phyloP scores from a whole-genome alignment of 768 basidiomycete species.

The Lactarius psammicola region DNA sequence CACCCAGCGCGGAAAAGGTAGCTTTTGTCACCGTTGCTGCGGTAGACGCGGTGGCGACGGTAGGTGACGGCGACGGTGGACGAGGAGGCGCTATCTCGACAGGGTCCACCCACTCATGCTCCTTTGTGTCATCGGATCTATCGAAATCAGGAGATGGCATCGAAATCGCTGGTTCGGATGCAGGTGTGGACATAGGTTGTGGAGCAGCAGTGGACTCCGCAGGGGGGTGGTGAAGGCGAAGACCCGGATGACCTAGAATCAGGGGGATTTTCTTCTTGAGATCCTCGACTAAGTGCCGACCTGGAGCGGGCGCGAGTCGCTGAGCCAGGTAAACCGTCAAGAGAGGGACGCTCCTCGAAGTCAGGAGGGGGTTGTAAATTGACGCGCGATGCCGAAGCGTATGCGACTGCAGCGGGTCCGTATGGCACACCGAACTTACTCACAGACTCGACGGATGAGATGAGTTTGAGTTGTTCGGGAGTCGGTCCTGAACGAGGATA shows the following conservation, averaged over 20 bases:
- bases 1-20: background rate
- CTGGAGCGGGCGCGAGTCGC: slow-evolving; percentile 1
- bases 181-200: background rate
- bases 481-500: slow-evolving; percentile 65
- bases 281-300: slow-evolving; percentile 15
- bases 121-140: slow-evolving; percentile 1
- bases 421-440: slow-evolving; percentile 74
- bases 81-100: background rate
- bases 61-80: slow-evolving; percentile 16
- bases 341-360: slow-evolving; percentile 41
- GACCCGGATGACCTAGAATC: background rate
- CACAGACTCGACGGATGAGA: slow-evolving; percentile 64
- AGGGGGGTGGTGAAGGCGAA: background rate
- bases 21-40: slow-evolving; percentile 6
- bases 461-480: slow-evolving; percentile 61
- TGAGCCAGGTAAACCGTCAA: slow-evolving; percentile 21
- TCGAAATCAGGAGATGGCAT: background rate
- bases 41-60: slow-evolving; percentile 15
- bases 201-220: background rate
- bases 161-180: background rate
- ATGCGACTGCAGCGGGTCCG: slow-evolving; percentile 69
- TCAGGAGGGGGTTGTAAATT: slow-evolving; percentile 49
- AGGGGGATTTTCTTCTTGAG: background rate
- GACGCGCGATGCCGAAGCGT: slow-evolving; percentile 48
- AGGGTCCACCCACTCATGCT: background rate